Evolutionary conservation across 2,329 filamentous ascomycete species (phyloP).

Genomic region (Cercospora sojina): DNA sequence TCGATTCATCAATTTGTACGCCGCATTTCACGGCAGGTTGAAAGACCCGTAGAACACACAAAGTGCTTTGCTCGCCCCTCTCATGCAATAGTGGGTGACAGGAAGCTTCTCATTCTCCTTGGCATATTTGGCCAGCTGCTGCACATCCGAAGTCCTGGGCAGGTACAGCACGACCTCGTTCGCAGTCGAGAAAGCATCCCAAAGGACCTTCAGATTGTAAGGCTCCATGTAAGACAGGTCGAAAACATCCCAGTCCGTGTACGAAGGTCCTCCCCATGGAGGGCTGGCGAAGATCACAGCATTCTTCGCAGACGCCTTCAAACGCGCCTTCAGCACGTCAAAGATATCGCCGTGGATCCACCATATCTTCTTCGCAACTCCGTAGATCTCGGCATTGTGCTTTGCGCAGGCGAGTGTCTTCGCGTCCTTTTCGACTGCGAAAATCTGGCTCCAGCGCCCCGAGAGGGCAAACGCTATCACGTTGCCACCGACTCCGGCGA

Average conservation of each 20-base stretch:
- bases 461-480: slow-evolving; percentile 89
- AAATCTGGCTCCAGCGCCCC: slow-evolving; percentile 75
- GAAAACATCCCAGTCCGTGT: slow-evolving; percentile 69
- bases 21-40: slow-evolving; percentile 16
- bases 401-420: slow-evolving; percentile 84
- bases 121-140: slow-evolving; percentile 64
- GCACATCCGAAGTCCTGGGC: slow-evolving; percentile 78
- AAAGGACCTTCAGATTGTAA: slow-evolving; percentile 67
- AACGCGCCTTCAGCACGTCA: slow-evolving; percentile 59
- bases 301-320: slow-evolving; percentile 50
- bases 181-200: slow-evolving; percentile 59
- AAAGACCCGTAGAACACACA: slow-evolving; percentile 61
- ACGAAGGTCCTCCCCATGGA: slow-evolving; percentile 71
- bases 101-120: slow-evolving; percentile 58
- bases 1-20: not conserved
- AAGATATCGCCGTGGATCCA: slow-evolving; percentile 91
- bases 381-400: slow-evolving; percentile 85
- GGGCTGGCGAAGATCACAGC: slow-evolving; percentile 69
- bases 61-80: slow-evolving; percentile 78
- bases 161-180: slow-evolving; percentile 71
- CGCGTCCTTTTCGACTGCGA: slow-evolving; percentile 83
- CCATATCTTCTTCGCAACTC: slow-evolving; percentile 71
- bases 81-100: slow-evolving; percentile 87
- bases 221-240: slow-evolving; percentile 84
- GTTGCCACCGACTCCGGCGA: slow-evolving; percentile 90